Conservation (phyloP, 2,329 filamentous ascomycete species). For the Pseudogymnoascus destructans region DNA sequence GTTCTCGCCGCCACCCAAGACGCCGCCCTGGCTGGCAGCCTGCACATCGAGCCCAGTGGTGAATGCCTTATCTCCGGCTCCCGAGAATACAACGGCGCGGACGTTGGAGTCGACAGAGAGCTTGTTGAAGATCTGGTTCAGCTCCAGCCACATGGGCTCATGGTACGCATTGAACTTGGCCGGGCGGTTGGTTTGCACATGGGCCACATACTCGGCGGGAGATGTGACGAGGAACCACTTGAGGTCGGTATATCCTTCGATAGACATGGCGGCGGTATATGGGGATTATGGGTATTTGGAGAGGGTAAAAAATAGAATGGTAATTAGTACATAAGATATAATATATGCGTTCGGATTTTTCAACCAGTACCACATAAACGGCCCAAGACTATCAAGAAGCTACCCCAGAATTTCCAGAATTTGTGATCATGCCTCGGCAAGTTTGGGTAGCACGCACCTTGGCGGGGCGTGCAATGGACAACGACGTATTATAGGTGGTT, state of each 20-base stretch:
- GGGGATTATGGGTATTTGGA: neutral
- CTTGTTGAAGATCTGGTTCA: constrained; percentile 56
- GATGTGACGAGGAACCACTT: constrained; percentile 63
- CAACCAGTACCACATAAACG: neutral
- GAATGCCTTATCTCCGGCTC: constrained; percentile 72
- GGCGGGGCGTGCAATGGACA: neutral
- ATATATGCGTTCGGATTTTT: neutral
- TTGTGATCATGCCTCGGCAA: neutral
- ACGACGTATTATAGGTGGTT: neutral
- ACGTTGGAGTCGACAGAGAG: constrained; percentile 61
- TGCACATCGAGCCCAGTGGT: constrained; percentile 75
- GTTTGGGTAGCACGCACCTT: neutral
- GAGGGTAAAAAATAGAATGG: neutral
- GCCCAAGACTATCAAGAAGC: neutral
- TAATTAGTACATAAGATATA: neutral
- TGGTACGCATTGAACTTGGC: constrained; percentile 81
- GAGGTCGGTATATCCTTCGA: constrained; percentile 33
- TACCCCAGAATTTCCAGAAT: neutral
- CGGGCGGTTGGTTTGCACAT: constrained; percentile 83
- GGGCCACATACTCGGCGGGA: constrained; percentile 61
- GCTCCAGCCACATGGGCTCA: constrained; percentile 74
- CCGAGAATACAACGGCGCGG: constrained; percentile 66
- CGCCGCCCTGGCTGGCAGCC: constrained; percentile 43
- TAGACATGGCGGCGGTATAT: neutral
- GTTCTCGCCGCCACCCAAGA: constrained; percentile 28